A percentile compares a stretch with the other conserved stretches of the same genome.
These are phyloP conservation scores for Lentinula edodes DNA, from an alignment of 768 basidiomycete genomes.

Conservation along the genomic window DNA sequence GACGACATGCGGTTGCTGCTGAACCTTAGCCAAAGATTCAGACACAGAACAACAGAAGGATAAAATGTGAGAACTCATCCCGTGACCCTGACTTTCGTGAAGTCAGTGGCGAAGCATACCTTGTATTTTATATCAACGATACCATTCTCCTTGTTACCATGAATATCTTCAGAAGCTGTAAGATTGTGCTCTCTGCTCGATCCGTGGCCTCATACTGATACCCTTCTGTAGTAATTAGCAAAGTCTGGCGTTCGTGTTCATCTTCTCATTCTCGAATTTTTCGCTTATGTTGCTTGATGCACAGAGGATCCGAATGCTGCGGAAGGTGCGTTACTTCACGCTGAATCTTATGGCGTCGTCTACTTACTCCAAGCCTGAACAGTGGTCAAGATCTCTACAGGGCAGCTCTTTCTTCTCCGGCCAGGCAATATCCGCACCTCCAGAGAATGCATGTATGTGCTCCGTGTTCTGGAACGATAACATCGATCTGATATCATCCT, in stretches of 20 bases:
- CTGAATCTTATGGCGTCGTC: background rate
- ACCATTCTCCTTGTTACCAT: slow-evolving; percentile 34
- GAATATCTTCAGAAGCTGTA: slow-evolving; percentile 83
- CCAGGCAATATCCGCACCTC: slow-evolving; percentile 89
- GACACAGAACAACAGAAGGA: background rate
- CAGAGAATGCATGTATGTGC: slow-evolving; percentile 92
- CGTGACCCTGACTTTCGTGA: slow-evolving; percentile 3
- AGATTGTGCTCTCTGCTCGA: slow-evolving; percentile 25
- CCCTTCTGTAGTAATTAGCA: slow-evolving; percentile 63
- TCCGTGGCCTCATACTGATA: slow-evolving; percentile 9
- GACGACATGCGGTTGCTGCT: background rate
- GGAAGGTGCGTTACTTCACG: slow-evolving; percentile 35
- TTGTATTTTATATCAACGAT: slow-evolving; percentile 2
- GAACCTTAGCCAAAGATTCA: background rate
- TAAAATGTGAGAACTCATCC: background rate
- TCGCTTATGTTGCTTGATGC: slow-evolving; percentile 17
- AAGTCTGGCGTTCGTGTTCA: slow-evolving; percentile 84
- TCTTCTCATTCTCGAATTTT: slow-evolving; percentile 11
- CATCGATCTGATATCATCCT: slow-evolving; percentile 4
- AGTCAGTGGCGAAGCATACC: background rate
- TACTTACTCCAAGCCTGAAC: background rate
- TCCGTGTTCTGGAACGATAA: background rate
- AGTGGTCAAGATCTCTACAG: slow-evolving; percentile 89
- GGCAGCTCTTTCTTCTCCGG: slow-evolving; percentile 86
- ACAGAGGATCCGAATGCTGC: slow-evolving; percentile 91